phyloP scores from a whole-genome alignment of 345 rosid species.

The Erodium maritimum region DNA sequence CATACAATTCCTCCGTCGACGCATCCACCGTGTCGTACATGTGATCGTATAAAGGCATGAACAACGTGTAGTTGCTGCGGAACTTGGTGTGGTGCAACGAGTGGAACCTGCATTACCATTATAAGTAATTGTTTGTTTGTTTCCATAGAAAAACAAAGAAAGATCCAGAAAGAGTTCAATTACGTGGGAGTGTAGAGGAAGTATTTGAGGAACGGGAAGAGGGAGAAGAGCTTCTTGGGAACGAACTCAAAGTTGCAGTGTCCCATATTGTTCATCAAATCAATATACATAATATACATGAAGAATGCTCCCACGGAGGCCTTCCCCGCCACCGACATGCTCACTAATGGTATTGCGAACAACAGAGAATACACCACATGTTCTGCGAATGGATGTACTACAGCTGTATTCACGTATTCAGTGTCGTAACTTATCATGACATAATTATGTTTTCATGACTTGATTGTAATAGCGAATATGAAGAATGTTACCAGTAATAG shows the following conservation, averaged over 20 bases:
- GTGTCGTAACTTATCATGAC: no score
- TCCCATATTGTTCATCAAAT: conserved; percentile 22
- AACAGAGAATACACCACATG: conserved; percentile 17
- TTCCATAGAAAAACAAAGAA: no score
- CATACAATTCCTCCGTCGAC: conserved; percentile 5
- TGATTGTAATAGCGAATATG: no score
- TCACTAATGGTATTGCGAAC: conserved; percentile 11
- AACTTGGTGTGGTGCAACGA: conserved; percentile 46
- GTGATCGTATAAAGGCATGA: conserved; percentile 16
- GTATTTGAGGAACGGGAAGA: conserved; percentile 26
- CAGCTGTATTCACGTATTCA: conserved; percentile 15
- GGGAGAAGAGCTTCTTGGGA: conserved; percentile 18
- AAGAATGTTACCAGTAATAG: conserved; percentile 61
- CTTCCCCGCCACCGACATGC: conserved; percentile 4
- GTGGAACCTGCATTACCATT: conserved; percentile 22
- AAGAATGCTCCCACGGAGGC: not conserved
- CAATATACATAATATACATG: conserved; percentile 15
- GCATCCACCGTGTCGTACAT: conserved; percentile 11
- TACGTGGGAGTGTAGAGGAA: conserved; percentile 30
- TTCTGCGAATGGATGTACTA: conserved; percentile 29
- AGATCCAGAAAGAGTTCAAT: conserved; percentile 10
- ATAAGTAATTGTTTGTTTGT: no score
- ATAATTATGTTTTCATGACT: no score
- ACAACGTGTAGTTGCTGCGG: conserved; percentile 34
- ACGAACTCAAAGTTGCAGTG: conserved; percentile 35